Conservation (phyloP, 2,329 filamentous ascomycete species). For the Colletotrichum tabaci region DNA sequence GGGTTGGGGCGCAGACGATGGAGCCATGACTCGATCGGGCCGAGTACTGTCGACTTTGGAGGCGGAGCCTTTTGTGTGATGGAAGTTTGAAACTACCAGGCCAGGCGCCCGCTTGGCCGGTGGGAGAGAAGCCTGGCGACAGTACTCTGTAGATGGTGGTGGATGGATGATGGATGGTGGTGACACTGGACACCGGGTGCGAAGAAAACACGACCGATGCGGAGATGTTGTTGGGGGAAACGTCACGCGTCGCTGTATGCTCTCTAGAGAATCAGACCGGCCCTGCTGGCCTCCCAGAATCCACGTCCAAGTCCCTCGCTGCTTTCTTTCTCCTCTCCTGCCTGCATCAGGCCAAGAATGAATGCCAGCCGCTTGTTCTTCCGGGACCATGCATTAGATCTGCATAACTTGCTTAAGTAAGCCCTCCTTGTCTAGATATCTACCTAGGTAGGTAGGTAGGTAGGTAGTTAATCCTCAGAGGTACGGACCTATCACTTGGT, state of each 20-base stretch:
- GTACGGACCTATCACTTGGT: no score
- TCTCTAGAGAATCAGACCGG: no score
- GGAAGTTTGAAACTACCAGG: not conserved
- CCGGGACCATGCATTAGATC: not conserved
- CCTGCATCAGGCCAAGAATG: no score
- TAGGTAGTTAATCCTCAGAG: no score
- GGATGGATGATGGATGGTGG: not conserved
- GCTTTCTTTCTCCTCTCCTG: no score
- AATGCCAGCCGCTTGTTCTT: constrained; percentile 10
- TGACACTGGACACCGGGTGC: not conserved
- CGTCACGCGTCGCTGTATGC: no score
- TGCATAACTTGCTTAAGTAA: not conserved
- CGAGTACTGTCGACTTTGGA: not conserved
- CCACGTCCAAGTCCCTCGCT: no score
- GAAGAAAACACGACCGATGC: not conserved
- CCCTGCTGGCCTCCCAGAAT: no score
- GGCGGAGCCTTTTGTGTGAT: not conserved
- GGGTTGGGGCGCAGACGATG: not conserved
- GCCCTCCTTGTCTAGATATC: no score
- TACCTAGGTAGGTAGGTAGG: no score
- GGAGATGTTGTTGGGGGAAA: not conserved
- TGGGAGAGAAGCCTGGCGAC: not conserved
- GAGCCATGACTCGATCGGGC: not conserved
- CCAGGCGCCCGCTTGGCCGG: not conserved
- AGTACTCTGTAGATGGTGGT: not conserved